These are phyloP conservation scores for Tulasnella sp. DNA, from an alignment of 768 basidiomycete genomes.

Conservation along the genomic window DNA sequence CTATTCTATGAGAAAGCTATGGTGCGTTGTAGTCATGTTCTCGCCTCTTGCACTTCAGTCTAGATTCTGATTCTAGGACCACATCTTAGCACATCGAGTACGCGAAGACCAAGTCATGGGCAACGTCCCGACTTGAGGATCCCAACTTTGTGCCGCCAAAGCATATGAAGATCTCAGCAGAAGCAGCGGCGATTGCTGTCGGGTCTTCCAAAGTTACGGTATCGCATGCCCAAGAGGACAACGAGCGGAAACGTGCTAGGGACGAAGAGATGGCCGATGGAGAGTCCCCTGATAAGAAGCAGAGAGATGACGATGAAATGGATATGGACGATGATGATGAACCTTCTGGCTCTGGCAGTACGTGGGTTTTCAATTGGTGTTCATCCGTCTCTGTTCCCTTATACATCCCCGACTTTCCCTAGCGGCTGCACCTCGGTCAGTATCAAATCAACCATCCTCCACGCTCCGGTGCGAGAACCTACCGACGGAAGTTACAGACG, in stretches of 20 bases:
- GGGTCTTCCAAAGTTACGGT: slow-evolving; percentile 37
- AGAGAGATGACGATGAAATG: slow-evolving; percentile 80
- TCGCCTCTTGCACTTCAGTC: slow-evolving; percentile 22
- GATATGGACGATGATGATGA: slow-evolving; percentile 82
- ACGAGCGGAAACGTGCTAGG: slow-evolving; percentile 59
- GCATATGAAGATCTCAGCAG: slow-evolving; percentile 16
- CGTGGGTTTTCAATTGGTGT: slow-evolving; percentile 43
- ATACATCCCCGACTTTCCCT: slow-evolving; percentile 35
- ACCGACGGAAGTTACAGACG: slow-evolving; percentile 84
- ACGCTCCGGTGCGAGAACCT: slow-evolving; percentile 78
- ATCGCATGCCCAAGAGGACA: slow-evolving; percentile 42
- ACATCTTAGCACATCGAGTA: slow-evolving; percentile 75
- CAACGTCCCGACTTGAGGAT: slow-evolving; percentile 73
- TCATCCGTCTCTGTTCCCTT: slow-evolving; percentile 32
- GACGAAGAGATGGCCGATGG: slow-evolving; percentile 53
- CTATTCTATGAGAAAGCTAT: slow-evolving; percentile 88
- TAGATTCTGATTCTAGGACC: slow-evolving; percentile 7
- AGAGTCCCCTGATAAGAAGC: slow-evolving; percentile 60
- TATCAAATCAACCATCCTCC: slow-evolving; percentile 38
- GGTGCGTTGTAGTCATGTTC: slow-evolving; percentile 49
- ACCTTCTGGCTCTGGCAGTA: slow-evolving; percentile 36
- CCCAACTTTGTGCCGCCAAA: slow-evolving; percentile 72
- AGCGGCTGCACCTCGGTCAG: slow-evolving; percentile 34
- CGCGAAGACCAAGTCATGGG: slow-evolving; percentile 84
- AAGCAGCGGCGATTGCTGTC: slow-evolving; percentile 39